These are phyloP conservation scores for Diplocarpon mali DNA, from an alignment of 2,329 filamentous ascomycete species.

Conservation along the genomic window DNA sequence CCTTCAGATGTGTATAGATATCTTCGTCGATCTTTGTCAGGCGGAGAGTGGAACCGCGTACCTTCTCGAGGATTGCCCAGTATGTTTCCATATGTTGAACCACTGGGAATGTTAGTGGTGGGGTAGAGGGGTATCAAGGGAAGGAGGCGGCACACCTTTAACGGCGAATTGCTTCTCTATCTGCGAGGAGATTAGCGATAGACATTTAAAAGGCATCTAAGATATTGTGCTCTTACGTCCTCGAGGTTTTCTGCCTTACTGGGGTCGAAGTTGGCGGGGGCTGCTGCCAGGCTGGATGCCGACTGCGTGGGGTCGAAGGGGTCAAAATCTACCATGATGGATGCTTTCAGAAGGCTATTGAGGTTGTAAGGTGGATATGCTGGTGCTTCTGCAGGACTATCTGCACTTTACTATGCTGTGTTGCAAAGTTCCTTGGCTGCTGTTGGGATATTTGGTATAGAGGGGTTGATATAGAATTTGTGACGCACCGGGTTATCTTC, in stretches of 20 bases:
- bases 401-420: background rate
- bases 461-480: background rate
- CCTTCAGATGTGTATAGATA: constrained; percentile 79
- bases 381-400: background rate
- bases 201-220: constrained; percentile 3
- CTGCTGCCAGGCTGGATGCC: constrained; percentile 3
- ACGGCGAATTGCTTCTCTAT: constrained; percentile 99
- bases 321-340: background rate
- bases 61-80: constrained; percentile 87
- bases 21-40: constrained; percentile 93
- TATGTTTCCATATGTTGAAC: constrained; percentile 96
- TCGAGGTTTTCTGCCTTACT: constrained; percentile 60
- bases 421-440: background rate
- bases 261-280: constrained; percentile 35
- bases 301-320: background rate
- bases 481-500: constrained; percentile 2
- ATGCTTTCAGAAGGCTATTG: background rate
- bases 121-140: constrained; percentile 8
- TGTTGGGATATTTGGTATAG: background rate
- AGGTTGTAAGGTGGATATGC: background rate
- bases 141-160: constrained; percentile 50
- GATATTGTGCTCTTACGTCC: constrained; percentile 39
- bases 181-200: constrained; percentile 34
- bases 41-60: constrained; percentile 77
- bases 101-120: constrained; percentile 34